Evolutionary conservation across 306 rosid genomes (phyloP).

Genomic region (Lathyrus sativus): DNA sequence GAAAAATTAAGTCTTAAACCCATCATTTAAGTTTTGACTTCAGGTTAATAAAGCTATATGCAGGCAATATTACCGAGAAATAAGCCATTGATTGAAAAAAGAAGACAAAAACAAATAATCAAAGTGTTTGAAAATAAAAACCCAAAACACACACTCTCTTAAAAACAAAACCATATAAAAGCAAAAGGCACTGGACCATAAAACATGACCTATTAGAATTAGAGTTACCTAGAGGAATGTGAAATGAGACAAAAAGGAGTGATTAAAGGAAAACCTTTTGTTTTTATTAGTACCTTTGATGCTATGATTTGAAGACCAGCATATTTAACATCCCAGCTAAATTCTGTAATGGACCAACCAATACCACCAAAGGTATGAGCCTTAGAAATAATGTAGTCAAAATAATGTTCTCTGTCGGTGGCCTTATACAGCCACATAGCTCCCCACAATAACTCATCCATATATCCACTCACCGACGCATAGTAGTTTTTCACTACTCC

Average conservation of each 20-base stretch:
- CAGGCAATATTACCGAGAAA: constrained; percentile 9
- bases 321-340: constrained; percentile 90
- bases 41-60: constrained; percentile 35
- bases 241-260: constrained; percentile 22
- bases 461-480: constrained; percentile 93
- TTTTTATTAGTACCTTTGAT: constrained; percentile 59
- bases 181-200: constrained; percentile 16
- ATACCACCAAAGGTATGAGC: constrained; percentile 77
- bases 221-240: constrained; percentile 8
- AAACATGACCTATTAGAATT: constrained; percentile 17
- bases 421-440: constrained; percentile 85
- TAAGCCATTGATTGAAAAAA: constrained; percentile 6
- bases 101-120: background rate
- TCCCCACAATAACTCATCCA: constrained; percentile 83
- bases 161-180: constrained; percentile 2
- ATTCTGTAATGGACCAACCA: constrained; percentile 86
- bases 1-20: constrained; percentile 16
- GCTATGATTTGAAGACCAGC: constrained; percentile 86
- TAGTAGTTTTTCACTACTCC: constrained; percentile 78
- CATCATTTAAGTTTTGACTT: constrained; percentile 38
- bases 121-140: too few relatives aligned
- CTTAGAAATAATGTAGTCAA: constrained; percentile 55
- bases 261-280: constrained; percentile 33
- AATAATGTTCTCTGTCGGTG: constrained; percentile 74
- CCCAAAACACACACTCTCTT: too few relatives aligned